Conservation (phyloP, 2,329 filamentous ascomycete species). For the Stachybotrys chlorohalonatus region DNA sequence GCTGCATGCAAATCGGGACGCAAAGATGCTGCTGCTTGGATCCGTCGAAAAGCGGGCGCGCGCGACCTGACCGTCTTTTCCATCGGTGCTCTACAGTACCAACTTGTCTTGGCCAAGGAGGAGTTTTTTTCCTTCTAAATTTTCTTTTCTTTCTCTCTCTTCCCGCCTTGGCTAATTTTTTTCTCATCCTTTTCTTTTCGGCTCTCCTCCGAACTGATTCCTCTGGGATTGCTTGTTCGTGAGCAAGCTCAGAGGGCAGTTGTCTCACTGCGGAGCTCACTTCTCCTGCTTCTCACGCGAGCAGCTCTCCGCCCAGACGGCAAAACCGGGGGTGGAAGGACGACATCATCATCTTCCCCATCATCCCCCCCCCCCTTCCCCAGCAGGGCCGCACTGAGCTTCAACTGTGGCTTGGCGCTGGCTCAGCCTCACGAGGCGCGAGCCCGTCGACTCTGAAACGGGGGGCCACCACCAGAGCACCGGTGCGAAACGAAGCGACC, state of each 20-base stretch:
- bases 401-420: not conserved
- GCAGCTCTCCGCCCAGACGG: too few relatives aligned
- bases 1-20: too few relatives aligned
- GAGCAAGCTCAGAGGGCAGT: not conserved
- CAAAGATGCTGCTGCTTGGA: too few relatives aligned
- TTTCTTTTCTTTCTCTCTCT: conserved; percentile 5
- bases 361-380: too few relatives aligned
- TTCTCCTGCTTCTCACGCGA: too few relatives aligned
- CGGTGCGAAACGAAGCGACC: not conserved
- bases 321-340: too few relatives aligned
- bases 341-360: not conserved
- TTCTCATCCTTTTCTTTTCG: not conserved
- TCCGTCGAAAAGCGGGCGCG: not conserved
- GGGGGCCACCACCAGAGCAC: too few relatives aligned
- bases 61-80: not conserved
- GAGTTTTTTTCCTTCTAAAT: not conserved
- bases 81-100: not conserved
- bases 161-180: conserved; percentile 1
- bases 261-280: too few relatives aligned
- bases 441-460: too few relatives aligned
- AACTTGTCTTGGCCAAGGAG: not conserved
- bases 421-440: not conserved
- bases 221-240: not conserved
- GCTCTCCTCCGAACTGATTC: not conserved
- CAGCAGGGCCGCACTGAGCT: not conserved